A percentile compares a stretch with the other conserved stretches of the same genome.
These are phyloP conservation scores for Clonostachys solani DNA, from an alignment of 2,329 filamentous ascomycete genomes.

Conservation along the genomic window DNA sequence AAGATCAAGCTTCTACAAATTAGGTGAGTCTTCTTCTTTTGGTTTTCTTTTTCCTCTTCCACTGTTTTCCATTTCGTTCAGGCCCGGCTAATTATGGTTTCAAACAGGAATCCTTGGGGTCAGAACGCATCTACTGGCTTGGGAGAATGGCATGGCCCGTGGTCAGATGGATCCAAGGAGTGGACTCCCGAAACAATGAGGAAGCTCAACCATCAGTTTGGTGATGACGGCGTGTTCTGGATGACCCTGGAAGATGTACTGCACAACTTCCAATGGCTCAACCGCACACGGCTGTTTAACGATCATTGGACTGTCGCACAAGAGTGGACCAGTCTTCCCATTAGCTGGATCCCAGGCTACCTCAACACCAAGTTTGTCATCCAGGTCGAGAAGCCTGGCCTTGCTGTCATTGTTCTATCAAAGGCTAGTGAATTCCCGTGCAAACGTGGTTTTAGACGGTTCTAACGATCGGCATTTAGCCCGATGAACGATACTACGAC, in stretches of 20 bases:
- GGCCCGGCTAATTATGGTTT: slow-evolving; percentile 29
- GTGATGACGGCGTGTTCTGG: slow-evolving; percentile 58
- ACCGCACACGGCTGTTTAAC: slow-evolving; percentile 42
- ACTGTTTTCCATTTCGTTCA: background rate
- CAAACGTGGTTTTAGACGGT: slow-evolving; percentile 8
- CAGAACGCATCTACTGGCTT: slow-evolving; percentile 33
- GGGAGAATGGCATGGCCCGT: slow-evolving; percentile 66
- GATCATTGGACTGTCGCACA: slow-evolving; percentile 38
- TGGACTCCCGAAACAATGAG: slow-evolving; percentile 73
- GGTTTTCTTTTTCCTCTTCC: too few relatives aligned
- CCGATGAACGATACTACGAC: slow-evolving; percentile 39
- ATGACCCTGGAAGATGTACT: slow-evolving; percentile 40
- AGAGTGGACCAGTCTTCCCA: slow-evolving; percentile 34
- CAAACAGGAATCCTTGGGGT: slow-evolving; percentile 62
- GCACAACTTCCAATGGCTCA: slow-evolving; percentile 35
- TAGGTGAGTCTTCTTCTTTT: slow-evolving; percentile 27
- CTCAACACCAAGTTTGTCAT: slow-evolving; percentile 37
- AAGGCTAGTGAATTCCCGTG: slow-evolving; percentile 15
- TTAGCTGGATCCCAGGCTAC: slow-evolving; percentile 40
- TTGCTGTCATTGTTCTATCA: slow-evolving; percentile 36
- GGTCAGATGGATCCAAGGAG: slow-evolving; percentile 69
- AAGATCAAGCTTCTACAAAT: slow-evolving; percentile 34
- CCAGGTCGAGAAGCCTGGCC: slow-evolving; percentile 31
- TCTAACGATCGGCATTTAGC: slow-evolving; percentile 15
- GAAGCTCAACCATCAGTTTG: slow-evolving; percentile 61